Conservation (phyloP, 495 filamentous ascomycete genomes). For the Trichoderma erinaceum region DNA sequence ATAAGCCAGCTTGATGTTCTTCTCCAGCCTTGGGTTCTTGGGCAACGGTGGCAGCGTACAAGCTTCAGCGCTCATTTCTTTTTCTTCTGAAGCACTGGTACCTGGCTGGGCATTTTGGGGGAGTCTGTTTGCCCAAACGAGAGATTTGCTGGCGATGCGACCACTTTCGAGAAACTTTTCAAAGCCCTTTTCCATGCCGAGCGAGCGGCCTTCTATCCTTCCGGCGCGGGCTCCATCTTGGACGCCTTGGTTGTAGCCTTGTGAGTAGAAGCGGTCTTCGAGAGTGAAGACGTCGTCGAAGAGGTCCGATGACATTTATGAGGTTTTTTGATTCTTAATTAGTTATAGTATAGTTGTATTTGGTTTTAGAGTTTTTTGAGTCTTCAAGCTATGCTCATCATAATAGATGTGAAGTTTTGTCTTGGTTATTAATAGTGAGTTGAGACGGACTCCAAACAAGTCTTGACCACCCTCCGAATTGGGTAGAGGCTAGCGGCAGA, state of each 20-base stretch:
- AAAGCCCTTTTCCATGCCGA: slow-evolving; percentile 89
- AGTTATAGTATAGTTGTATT: neutral
- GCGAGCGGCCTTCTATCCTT: slow-evolving; percentile 76
- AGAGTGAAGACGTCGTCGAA: slow-evolving; percentile 70
- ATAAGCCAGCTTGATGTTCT: slow-evolving; percentile 64
- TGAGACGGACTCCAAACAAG: neutral
- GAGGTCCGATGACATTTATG: slow-evolving; percentile 37
- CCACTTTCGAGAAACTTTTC: slow-evolving; percentile 83
- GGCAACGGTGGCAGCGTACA: slow-evolving; percentile 42
- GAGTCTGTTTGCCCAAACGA: slow-evolving; percentile 63
- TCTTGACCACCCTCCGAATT: slow-evolving; percentile 1
- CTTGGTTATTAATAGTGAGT: too few species aligned
- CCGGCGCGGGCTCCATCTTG: slow-evolving; percentile 76
- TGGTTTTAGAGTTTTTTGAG: neutral
- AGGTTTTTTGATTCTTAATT: neutral
- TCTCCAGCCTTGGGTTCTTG: slow-evolving; percentile 57
- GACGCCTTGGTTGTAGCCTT: slow-evolving; percentile 71
- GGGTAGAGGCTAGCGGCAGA: slow-evolving; percentile 12
- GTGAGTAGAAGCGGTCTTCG: slow-evolving; percentile 78
- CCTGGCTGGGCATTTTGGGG: slow-evolving; percentile 15
- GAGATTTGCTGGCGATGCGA: slow-evolving; percentile 68
- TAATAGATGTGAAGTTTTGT: too few species aligned
- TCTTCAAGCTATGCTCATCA: too few species aligned
- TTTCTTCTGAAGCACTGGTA: slow-evolving; percentile 25
- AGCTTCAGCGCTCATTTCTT: slow-evolving; percentile 19